Evolutionary conservation across 129 eudicot species (phyloP).

Genomic region (Centella asiatica): DNA sequence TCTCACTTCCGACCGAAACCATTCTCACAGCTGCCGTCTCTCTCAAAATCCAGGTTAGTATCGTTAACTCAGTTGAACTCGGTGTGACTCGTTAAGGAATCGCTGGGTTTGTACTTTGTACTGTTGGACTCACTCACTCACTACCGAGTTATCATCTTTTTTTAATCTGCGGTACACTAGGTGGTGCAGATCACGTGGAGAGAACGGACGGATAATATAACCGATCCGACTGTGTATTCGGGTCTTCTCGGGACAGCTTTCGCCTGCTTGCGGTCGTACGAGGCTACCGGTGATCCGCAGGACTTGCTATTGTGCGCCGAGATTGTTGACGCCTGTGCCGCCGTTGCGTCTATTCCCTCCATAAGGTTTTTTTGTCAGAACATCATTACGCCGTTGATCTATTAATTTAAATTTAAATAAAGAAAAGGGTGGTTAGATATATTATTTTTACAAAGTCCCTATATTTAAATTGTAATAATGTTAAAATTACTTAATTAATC

Average conservation of each 20-base stretch:
- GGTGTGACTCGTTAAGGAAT: not conserved
- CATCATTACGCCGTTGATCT: too few relatives aligned
- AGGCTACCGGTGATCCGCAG: slow-evolving; percentile 53
- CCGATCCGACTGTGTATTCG: slow-evolving; percentile 57
- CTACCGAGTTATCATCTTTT: not conserved
- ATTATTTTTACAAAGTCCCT: too few relatives aligned
- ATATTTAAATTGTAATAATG: too few relatives aligned
- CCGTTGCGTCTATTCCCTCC: slow-evolving; percentile 29
- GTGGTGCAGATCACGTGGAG: slow-evolving; percentile 72
- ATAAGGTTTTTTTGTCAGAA: slow-evolving; percentile 25
- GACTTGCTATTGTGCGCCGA: slow-evolving; percentile 48
- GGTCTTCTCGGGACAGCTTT: slow-evolving; percentile 84
- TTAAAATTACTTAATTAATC: too few relatives aligned
- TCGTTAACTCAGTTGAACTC: not conserved
- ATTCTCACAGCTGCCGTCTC: slow-evolving; percentile 61
- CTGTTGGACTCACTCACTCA: not conserved
- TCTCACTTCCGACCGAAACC: slow-evolving; percentile 36
- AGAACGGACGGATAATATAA: slow-evolving; percentile 14
- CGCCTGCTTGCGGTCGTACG: slow-evolving; percentile 72
- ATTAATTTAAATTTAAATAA: too few relatives aligned
- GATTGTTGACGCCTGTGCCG: slow-evolving; percentile 53
- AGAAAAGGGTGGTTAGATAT: too few relatives aligned
- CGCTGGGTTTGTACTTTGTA: not conserved
- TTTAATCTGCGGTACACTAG: slow-evolving; percentile 20
- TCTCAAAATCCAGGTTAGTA: slow-evolving; percentile 57